Percentiles rank a stretch among this genome's conserved stretches.
phyloP scores from a whole-genome alignment of 768 basidiomycete genomes.

The Butyriboletus loyo region DNA sequence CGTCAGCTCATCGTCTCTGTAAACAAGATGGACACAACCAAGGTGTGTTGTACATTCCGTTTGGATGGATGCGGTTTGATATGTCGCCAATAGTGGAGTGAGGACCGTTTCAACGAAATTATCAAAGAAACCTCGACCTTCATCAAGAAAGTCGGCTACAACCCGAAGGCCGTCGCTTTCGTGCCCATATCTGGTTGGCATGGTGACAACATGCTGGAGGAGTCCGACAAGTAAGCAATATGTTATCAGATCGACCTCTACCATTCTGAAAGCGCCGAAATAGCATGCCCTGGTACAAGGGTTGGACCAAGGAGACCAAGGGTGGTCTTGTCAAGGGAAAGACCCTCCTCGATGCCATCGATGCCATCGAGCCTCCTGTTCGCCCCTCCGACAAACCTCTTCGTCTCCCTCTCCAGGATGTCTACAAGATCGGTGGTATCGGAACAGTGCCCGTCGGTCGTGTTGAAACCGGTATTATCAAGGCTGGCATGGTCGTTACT shows the following conservation, averaged over 20 bases:
- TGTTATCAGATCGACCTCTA: not conserved
- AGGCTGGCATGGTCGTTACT: slow-evolving; percentile 98
- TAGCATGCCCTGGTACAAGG: slow-evolving; percentile 99
- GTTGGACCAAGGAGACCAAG: slow-evolving; percentile 98
- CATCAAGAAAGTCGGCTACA: slow-evolving; percentile 99
- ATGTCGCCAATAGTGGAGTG: slow-evolving; percentile 74
- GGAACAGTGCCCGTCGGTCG: slow-evolving; percentile 99
- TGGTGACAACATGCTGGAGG: slow-evolving; percentile 99
- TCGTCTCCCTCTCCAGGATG: slow-evolving; percentile 99
- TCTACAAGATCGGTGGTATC: slow-evolving; percentile 99
- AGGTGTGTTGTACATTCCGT: slow-evolving; percentile 45
- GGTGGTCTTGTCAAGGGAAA: slow-evolving; percentile 92
- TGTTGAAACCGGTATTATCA: slow-evolving; percentile 99
- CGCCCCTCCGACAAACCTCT: slow-evolving; percentile 99
- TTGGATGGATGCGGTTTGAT: not conserved
- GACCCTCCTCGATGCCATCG: slow-evolving; percentile 99
- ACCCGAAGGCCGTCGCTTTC: slow-evolving; percentile 97
- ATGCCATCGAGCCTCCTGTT: slow-evolving; percentile 95
- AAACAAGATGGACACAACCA: slow-evolving; percentile 99
- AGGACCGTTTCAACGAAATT: slow-evolving; percentile 99
- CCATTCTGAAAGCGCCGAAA: slow-evolving; percentile 16
- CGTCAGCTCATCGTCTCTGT: slow-evolving; percentile 99
- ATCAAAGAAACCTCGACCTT: slow-evolving; percentile 96
- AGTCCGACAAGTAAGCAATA: slow-evolving; percentile 78
- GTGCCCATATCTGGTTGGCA: slow-evolving; percentile 99